Conservation (phyloP, 2,329 filamentous ascomycete genomes). For the Clonostachys solani region DNA sequence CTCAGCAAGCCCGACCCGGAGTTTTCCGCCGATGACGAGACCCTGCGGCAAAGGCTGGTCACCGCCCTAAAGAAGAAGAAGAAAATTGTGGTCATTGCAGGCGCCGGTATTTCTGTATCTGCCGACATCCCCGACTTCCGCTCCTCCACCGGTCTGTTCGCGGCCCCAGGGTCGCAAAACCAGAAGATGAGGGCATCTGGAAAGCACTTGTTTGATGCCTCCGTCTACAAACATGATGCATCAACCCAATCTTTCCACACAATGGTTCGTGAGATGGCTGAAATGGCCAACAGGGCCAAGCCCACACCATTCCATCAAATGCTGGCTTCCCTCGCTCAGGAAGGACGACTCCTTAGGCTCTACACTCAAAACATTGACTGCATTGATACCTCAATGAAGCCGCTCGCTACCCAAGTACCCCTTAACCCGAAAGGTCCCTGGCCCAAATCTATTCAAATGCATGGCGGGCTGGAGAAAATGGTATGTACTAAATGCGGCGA, state of each 20-base stretch:
- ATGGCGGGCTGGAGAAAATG: constrained; percentile 94
- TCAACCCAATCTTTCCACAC: constrained; percentile 90
- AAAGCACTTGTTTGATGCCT: constrained; percentile 94
- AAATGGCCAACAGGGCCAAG: constrained; percentile 69
- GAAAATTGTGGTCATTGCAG: constrained; percentile 95
- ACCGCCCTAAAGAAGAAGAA: constrained; percentile 79
- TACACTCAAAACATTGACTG: constrained; percentile 98
- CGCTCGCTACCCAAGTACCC: constrained; percentile 76
- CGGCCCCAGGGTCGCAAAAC: constrained; percentile 76
- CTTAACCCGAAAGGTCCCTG: constrained; percentile 81
- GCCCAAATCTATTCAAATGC: constrained; percentile 89
- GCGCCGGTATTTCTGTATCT: constrained; percentile 94
- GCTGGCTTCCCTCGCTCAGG: constrained; percentile 81
- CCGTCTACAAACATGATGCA: constrained; percentile 88
- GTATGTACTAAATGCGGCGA: constrained; percentile 89
- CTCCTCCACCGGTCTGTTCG: constrained; percentile 86
- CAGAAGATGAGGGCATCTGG: constrained; percentile 87
- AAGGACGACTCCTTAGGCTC: constrained; percentile 81
- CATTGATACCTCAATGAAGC: constrained; percentile 79
- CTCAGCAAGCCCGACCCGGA: constrained; percentile 50
- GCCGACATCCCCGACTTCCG: constrained; percentile 97
- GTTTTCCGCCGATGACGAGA: constrained; percentile 34
- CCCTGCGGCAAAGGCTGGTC: constrained; percentile 66
- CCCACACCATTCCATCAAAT: constrained; percentile 93
- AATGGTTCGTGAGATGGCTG: constrained; percentile 88